These are phyloP conservation scores for Symmetrospora coprosmae DNA, from an alignment of 768 basidiomycete genomes.

Conservation along the genomic window DNA sequence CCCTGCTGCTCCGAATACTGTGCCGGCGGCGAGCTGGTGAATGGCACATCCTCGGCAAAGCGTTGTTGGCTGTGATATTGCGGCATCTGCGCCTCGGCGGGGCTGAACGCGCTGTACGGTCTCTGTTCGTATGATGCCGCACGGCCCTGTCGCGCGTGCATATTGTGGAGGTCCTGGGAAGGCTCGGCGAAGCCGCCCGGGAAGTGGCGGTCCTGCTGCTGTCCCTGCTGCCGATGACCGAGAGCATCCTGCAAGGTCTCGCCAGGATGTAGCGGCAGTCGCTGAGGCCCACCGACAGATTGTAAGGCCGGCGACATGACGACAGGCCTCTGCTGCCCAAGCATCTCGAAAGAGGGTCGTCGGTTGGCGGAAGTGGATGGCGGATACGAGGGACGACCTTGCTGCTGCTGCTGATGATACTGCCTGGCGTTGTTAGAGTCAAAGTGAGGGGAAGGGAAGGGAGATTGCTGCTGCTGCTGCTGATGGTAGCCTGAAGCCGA, in stretches of 20 bases:
- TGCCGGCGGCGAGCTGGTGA: slow-evolving; percentile 9
- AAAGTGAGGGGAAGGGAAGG: too few relatives aligned
- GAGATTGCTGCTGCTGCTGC: not conserved
- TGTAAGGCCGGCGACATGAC: not conserved
- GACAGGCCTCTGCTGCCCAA: not conserved
- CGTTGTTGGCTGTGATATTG: slow-evolving; percentile 3
- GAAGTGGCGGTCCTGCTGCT: not conserved
- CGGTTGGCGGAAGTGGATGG: not conserved
- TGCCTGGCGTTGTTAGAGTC: too few relatives aligned
- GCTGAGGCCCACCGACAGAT: not conserved
- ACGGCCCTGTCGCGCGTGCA: not conserved
- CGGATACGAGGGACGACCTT: not conserved
- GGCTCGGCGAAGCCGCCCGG: not conserved
- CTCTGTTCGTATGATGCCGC: not conserved
- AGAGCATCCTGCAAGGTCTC: slow-evolving; percentile 6
- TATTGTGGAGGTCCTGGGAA: not conserved
- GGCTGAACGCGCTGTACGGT: not conserved
- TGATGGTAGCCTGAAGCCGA: not conserved
- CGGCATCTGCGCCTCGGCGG: not conserved
- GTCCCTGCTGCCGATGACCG: not conserved
- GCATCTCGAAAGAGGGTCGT: not conserved
- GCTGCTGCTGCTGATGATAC: not conserved
- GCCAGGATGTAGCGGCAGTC: slow-evolving; percentile 4
- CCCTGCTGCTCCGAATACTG: not conserved
- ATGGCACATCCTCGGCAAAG: not conserved